phyloP scores from a whole-genome alignment of 345 rosid species.

The Hibiscus trionum region DNA sequence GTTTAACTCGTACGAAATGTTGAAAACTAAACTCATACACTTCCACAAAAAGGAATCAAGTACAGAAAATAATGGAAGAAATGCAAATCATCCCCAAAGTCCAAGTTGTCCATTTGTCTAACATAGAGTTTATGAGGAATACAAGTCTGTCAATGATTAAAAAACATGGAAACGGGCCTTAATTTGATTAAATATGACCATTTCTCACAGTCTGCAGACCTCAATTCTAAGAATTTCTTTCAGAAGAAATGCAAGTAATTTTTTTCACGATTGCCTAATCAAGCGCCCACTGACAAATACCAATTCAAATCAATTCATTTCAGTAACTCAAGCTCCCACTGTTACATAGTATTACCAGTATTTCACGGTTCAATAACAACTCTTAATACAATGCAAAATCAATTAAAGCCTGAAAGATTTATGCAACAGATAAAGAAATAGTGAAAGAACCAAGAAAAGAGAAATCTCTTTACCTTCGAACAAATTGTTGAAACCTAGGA shows the following conservation, averaged over 20 bases:
- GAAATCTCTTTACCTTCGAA: constrained; percentile 38
- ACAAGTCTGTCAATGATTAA: background rate
- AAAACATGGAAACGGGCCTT: too few relatives aligned
- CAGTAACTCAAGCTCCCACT: background rate
- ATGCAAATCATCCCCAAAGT: background rate
- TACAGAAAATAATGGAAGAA: background rate
- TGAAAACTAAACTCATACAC: background rate
- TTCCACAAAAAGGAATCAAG: background rate
- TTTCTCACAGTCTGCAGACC: background rate
- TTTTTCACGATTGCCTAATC: background rate
- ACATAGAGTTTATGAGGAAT: background rate
- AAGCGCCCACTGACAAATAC: too few relatives aligned
- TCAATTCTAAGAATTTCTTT: background rate
- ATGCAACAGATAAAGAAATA: background rate
- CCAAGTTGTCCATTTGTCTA: background rate
- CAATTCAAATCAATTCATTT: background rate
- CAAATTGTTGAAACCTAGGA: constrained; percentile 52
- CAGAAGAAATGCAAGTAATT: background rate
- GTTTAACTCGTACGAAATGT: background rate
- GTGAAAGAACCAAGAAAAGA: background rate
- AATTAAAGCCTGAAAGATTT: background rate
- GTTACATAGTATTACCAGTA: background rate
- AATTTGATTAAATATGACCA: too few relatives aligned
- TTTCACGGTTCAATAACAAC: background rate
- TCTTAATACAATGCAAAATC: background rate